phyloP scores from a whole-genome alignment of 345 rosid genomes.

The Eucalyptus virginea region DNA sequence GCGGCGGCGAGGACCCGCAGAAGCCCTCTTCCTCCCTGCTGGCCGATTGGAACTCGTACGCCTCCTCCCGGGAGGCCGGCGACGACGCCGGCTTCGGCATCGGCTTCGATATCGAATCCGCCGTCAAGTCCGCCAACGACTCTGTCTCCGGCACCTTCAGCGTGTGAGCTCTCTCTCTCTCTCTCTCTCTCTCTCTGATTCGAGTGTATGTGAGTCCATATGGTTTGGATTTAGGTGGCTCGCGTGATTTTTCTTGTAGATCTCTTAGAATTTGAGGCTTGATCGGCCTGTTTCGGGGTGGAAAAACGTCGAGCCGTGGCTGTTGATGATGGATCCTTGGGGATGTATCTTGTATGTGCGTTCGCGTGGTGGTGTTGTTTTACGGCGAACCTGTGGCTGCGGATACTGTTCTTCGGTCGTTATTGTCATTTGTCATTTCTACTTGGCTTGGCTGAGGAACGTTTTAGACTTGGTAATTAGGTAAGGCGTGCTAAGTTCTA shows the following conservation, averaged over 20 bases:
- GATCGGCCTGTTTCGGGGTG: neutral
- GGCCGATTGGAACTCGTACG: constrained; percentile 79
- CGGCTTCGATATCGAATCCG: constrained; percentile 72
- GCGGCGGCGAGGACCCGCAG: constrained; percentile 1
- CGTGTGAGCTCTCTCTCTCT: constrained; percentile 30
- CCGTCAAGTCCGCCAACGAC: constrained; percentile 74
- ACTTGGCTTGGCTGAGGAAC: neutral
- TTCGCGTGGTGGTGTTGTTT: neutral
- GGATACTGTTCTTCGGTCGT: neutral
- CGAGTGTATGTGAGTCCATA: neutral
- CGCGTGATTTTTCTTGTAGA: neutral
- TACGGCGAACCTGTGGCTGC: neutral
- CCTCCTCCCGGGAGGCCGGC: constrained; percentile 39
- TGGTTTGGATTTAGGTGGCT: neutral
- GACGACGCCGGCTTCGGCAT: constrained; percentile 21
- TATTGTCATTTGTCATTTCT: neutral
- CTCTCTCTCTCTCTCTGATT: neutral
- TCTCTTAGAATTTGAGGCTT: neutral
- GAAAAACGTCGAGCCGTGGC: neutral
- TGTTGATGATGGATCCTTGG: neutral
- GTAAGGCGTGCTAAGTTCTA: neutral
- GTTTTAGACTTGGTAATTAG: neutral
- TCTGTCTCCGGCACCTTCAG: constrained; percentile 71
- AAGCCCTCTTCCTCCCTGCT: constrained; percentile 37
- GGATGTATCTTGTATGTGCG: neutral